Percentiles rank a stretch among this genome's conserved stretches.
These are phyloP conservation scores for Knufia fluminis DNA, from an alignment of 2,329 filamentous ascomycete species.

Conservation along the genomic window DNA sequence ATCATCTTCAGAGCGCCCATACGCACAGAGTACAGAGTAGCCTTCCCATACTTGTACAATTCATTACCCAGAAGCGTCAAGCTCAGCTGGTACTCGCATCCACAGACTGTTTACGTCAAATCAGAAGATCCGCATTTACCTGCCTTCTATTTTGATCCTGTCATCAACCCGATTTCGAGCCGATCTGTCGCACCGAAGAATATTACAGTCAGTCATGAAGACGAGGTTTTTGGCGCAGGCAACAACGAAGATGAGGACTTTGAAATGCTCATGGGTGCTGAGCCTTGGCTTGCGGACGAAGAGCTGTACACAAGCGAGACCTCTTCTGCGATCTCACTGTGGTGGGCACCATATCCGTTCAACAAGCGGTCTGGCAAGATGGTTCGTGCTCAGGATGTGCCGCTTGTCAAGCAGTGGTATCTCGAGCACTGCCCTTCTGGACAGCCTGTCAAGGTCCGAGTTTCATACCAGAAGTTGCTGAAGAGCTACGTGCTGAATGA, in stretches of 20 bases:
- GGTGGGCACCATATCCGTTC: slow-evolving; percentile 98
- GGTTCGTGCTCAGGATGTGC: slow-evolving; percentile 94
- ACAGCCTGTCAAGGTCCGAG: slow-evolving; percentile 91
- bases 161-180: slow-evolving; percentile 95
- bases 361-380: slow-evolving; percentile 87
- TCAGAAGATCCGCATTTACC: slow-evolving; percentile 82
- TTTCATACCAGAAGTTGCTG: slow-evolving; percentile 95
- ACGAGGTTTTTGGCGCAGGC: slow-evolving; percentile 78
- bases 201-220: slow-evolving; percentile 81
- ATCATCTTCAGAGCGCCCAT: slow-evolving; percentile 97
- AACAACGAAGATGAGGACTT: slow-evolving; percentile 80
- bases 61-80: slow-evolving; percentile 90
- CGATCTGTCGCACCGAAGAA: slow-evolving; percentile 91
- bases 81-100: slow-evolving; percentile 85
- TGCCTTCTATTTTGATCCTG: slow-evolving; percentile 95
- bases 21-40: slow-evolving; percentile 88
- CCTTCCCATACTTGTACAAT: slow-evolving; percentile 92
- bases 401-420: slow-evolving; percentile 96
- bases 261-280: slow-evolving; percentile 65
- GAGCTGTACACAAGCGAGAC: slow-evolving; percentile 85
- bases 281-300: slow-evolving; percentile 85
- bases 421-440: slow-evolving; percentile 86
- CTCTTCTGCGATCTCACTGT: slow-evolving; percentile 79
- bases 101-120: slow-evolving; percentile 82
- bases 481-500: slow-evolving; percentile 96